phyloP scores from a whole-genome alignment of 208 protist species.

The Crithidia sp. region DNA sequence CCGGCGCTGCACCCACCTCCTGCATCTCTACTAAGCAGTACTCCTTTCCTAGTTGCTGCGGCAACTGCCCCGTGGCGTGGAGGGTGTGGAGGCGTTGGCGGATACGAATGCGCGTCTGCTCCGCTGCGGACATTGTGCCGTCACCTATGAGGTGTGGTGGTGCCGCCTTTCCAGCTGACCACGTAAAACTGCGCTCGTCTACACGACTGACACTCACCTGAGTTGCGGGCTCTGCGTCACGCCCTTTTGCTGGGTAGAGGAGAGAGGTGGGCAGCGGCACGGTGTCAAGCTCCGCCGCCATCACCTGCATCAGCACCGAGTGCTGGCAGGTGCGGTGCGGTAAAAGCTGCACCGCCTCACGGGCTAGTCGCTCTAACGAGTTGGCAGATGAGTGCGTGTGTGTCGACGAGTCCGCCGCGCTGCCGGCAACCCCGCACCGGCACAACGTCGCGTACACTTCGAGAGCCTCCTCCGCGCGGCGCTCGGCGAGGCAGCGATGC shows the following conservation, averaged over 20 bases:
- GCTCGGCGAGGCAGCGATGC: constrained; percentile 52
- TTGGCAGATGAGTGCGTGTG: background rate
- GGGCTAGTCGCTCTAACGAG: constrained; percentile 30
- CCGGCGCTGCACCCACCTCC: constrained; percentile 5
- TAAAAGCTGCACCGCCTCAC: constrained; percentile 17
- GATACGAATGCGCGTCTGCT: constrained; percentile 65
- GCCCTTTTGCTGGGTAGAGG: background rate
- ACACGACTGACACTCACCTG: background rate
- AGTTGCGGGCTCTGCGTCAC: background rate
- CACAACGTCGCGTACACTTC: constrained; percentile 53
- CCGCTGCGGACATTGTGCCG: constrained; percentile 22
- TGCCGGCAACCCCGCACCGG: constrained; percentile 39
- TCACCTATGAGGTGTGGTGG: too few relatives aligned
- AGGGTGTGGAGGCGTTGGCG: constrained; percentile 61
- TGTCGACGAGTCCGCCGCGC: background rate
- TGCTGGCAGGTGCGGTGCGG: constrained; percentile 17
- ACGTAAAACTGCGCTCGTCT: too few relatives aligned
- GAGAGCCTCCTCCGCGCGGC: constrained; percentile 56
- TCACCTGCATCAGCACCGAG: constrained; percentile 26
- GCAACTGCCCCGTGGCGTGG: constrained; percentile 43
- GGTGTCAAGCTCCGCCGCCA: constrained; percentile 30
- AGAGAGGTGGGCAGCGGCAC: background rate
- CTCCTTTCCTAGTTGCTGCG: constrained; percentile 53
- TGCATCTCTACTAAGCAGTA: constrained; percentile 70
- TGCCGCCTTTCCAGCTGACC: too few relatives aligned